A percentile compares a stretch with the other conserved stretches of the same genome.
These are phyloP conservation scores for Ogataea polymorpha DNA, from an alignment of 805 yeast genomes.

Conservation along the genomic window DNA sequence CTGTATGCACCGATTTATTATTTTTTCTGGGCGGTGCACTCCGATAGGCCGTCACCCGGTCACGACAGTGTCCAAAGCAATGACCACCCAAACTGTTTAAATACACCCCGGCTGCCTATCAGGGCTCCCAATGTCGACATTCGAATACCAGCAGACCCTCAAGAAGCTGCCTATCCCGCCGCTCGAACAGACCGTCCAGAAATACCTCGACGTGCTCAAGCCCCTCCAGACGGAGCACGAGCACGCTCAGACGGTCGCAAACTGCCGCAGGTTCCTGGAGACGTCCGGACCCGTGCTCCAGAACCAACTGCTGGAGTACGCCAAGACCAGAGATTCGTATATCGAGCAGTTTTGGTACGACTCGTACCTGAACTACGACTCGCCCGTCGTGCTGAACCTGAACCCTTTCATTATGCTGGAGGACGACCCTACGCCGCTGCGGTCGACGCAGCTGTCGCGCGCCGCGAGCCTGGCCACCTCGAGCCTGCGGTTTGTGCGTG, in stretches of 20 bases:
- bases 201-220: conserved; percentile 62
- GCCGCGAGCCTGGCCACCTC: conserved; percentile 79
- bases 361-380: conserved; percentile 80
- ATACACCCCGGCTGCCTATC: background rate
- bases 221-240: conserved; percentile 82
- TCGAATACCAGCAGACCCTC: conserved; percentile 55
- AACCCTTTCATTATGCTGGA: conserved; percentile 88
- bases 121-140: conserved; percentile 39
- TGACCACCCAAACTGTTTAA: conserved; percentile 4
- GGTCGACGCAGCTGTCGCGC: conserved; percentile 64
- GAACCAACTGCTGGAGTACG: conserved; percentile 57
- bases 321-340: conserved; percentile 66
- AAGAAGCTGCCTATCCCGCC: conserved; percentile 79
- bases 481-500: conserved; percentile 74
- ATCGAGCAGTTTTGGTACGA: conserved; percentile 96
- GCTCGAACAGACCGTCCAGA: conserved; percentile 59
- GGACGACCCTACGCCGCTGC: conserved; percentile 81
- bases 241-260: conserved; percentile 55
- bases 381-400: conserved; percentile 86
- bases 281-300: conserved; percentile 59
- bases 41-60: conserved; percentile 10
- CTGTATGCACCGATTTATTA: background rate
- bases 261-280: conserved; percentile 55
- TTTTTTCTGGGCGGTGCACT: conserved; percentile 7
- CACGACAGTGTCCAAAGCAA: conserved; percentile 3